Evolutionary conservation across 176 grass and related monocot genomes (phyloP).

Genomic region (Musa beccarii): DNA sequence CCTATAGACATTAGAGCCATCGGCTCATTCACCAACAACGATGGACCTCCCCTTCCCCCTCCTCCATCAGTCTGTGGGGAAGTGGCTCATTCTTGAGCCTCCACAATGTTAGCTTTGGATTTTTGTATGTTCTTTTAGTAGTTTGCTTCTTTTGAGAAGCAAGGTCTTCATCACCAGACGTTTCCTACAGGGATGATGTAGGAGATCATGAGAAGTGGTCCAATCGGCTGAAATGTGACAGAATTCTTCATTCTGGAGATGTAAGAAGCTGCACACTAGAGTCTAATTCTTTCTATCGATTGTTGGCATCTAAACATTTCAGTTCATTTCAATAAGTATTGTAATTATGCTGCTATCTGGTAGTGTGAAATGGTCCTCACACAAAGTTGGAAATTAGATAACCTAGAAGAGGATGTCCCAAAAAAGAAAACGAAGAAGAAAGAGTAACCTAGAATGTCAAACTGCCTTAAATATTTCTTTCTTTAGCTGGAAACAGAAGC

Average conservation of each 20-base stretch:
- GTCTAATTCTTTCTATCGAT: background rate
- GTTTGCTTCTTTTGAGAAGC: conserved; percentile 6
- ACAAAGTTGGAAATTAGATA: no score
- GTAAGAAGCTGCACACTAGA: conserved; percentile 30
- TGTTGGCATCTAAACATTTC: background rate
- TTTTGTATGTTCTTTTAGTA: background rate
- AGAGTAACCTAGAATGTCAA: no score
- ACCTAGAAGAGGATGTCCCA: no score
- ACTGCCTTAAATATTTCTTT: no score
- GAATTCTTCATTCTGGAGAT: conserved; percentile 69
- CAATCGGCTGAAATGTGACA: conserved; percentile 46
- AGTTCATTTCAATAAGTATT: background rate
- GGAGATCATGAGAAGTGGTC: conserved; percentile 82
- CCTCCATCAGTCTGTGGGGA: background rate
- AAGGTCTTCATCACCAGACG: conserved; percentile 1
- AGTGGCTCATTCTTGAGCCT: background rate
- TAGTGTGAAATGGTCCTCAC: no score
- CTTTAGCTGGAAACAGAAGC: no score
- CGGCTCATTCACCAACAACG: no score
- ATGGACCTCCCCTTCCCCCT: no score
- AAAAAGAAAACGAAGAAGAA: no score
- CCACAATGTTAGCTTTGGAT: background rate
- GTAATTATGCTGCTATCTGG: background rate
- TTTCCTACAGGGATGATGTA: conserved; percentile 60
- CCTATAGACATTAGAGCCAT: no score